Percentiles rank a stretch among this genome's conserved stretches.
Conservation (phyloP, 2,329 filamentous ascomycete genomes). For the Talaromyces rugulosus region DNA sequence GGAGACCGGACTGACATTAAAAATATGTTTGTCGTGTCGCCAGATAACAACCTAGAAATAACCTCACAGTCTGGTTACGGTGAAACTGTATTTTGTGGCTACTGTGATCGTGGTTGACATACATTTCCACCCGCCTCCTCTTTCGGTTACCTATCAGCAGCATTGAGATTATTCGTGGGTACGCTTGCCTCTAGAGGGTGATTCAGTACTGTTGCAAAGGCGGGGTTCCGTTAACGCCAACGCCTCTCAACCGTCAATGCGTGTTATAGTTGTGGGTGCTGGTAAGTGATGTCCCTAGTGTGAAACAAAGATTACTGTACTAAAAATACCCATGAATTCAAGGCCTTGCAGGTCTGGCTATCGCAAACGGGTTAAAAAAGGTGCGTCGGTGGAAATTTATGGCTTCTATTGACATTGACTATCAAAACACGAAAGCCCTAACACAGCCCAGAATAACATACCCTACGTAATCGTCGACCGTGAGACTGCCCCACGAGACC, state of each 20-base stretch:
- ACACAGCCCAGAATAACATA: conserved; percentile 1
- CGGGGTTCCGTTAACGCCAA: neutral
- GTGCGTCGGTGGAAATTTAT: neutral
- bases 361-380: conserved; percentile 9
- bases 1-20: neutral
- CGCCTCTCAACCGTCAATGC: neutral
- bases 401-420: neutral
- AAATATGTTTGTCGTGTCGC: neutral
- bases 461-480: conserved; percentile 8
- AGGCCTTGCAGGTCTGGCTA: conserved; percentile 4
- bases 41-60: neutral
- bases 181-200: neutral
- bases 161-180: neutral
- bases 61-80: neutral
- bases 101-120: neutral
- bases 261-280: conserved; percentile 8
- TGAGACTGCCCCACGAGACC: conserved; percentile 7
- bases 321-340: neutral
- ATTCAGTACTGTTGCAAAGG: neutral
- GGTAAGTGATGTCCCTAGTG: neutral
- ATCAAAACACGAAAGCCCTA: neutral
- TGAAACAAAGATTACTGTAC: neutral
- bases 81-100: neutral
- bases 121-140: neutral
- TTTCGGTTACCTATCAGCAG: neutral